Percentiles rank a stretch among this genome's conserved stretches.
Evolutionary conservation across 192 early-diverging fungal species (phyloP).

Genomic region (Entomortierella chlamydospora): DNA sequence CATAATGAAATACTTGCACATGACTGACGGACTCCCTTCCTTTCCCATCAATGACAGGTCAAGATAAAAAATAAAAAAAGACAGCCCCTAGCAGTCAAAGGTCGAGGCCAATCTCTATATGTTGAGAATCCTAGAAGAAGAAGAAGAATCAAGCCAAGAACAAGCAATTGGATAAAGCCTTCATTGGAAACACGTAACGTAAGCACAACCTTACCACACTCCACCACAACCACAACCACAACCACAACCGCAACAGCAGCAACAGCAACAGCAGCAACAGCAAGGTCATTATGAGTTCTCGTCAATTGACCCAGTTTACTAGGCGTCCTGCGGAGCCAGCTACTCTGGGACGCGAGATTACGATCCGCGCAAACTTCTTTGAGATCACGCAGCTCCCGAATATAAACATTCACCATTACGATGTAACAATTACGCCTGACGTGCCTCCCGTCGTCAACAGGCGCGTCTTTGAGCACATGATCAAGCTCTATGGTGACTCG

Average conservation of each 20-base stretch:
- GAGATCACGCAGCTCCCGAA: slow-evolving; percentile 74
- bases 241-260: neutral
- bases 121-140: no score
- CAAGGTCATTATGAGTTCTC: neutral
- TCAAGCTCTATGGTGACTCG: slow-evolving; percentile 60
- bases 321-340: slow-evolving; percentile 57
- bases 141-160: neutral
- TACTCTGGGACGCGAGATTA: slow-evolving; percentile 52
- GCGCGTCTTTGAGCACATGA: slow-evolving; percentile 76
- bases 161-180: neutral
- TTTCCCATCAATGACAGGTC: no score
- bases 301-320: slow-evolving; percentile 59
- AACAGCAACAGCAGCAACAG: neutral
- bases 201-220: neutral
- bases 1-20: no score
- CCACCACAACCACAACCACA: neutral
- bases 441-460: slow-evolving; percentile 83
- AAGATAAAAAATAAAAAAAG: no score
- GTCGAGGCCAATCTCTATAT: no score
- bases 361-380: slow-evolving; percentile 81
- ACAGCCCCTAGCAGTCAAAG: no score
- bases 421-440: slow-evolving; percentile 81
- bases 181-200: no score
- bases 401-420: slow-evolving; percentile 87
- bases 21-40: no score